Conservation (phyloP, 1,284 basidiomycete genomes). For the Schizophyllum amplum region DNA sequence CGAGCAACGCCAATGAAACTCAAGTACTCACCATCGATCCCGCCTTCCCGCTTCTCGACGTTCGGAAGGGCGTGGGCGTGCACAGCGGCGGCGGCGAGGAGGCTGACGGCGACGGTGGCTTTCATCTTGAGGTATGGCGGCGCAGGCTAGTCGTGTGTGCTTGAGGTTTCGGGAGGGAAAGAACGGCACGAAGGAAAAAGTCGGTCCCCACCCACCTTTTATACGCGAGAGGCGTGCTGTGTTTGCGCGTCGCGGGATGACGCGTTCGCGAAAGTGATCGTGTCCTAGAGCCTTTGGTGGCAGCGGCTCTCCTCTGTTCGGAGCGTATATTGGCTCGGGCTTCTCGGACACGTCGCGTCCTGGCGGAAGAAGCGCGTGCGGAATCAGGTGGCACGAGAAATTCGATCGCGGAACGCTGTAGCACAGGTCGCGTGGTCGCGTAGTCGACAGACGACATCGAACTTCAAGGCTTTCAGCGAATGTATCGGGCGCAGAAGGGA, state of each 20-base stretch:
- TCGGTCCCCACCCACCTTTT: neutral
- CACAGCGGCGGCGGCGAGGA: neutral
- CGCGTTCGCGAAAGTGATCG: neutral
- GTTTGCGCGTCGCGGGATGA: neutral
- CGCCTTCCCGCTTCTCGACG: neutral
- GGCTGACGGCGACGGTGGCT: neutral
- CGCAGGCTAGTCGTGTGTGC: no score
- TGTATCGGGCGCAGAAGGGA: no score
- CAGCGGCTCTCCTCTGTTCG: neutral
- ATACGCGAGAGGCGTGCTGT: neutral
- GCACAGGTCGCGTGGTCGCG: no score
- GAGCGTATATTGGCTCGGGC: neutral
- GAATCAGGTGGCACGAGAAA: neutral
- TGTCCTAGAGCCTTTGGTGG: neutral
- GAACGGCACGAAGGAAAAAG: neutral
- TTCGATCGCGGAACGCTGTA: no score
- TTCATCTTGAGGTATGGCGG: neutral
- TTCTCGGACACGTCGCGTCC: neutral
- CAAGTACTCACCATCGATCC: neutral
- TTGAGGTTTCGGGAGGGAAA: neutral
- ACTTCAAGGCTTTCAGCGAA: neutral
- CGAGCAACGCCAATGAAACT: neutral
- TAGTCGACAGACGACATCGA: neutral
- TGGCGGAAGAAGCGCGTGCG: neutral
- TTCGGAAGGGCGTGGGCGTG: neutral